Conservation (phyloP, 257 asterid species). For the Anisodus acutangulus region DNA sequence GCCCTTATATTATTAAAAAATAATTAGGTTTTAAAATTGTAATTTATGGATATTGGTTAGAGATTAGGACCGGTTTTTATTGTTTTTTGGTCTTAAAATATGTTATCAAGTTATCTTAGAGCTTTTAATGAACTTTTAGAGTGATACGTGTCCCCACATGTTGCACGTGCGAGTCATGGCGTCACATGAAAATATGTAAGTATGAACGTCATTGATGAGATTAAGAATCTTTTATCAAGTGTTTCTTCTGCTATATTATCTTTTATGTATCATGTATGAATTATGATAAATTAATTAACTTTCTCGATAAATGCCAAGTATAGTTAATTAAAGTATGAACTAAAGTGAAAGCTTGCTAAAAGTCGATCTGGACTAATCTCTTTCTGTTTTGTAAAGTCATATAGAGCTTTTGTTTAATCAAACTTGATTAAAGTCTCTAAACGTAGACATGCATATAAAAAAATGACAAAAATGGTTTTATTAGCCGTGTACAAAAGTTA, state of each 20-base stretch:
- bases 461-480: background rate
- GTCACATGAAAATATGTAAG: constrained; percentile 37
- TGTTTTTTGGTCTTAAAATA: background rate
- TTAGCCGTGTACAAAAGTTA: too few relatives aligned
- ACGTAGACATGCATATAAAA: background rate
- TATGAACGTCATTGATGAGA: constrained; percentile 42
- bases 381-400: background rate
- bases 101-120: constrained; percentile 12
- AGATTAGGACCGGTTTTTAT: background rate
- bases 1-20: background rate
- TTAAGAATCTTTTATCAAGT: constrained; percentile 17
- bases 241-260: constrained; percentile 48
- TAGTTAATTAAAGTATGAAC: background rate
- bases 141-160: constrained; percentile 35
- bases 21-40: background rate
- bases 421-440: background rate
- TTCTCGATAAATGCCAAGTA: background rate
- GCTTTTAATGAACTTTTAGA: background rate
- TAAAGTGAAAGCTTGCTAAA: background rate
- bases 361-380: background rate
- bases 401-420: background rate
- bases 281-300: background rate
- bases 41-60: background rate
- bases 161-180: constrained; percentile 54
- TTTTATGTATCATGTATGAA: constrained; percentile 23